These are phyloP conservation scores for Tulasnella calospora DNA, from an alignment of 768 basidiomycete genomes.

Conservation along the genomic window DNA sequence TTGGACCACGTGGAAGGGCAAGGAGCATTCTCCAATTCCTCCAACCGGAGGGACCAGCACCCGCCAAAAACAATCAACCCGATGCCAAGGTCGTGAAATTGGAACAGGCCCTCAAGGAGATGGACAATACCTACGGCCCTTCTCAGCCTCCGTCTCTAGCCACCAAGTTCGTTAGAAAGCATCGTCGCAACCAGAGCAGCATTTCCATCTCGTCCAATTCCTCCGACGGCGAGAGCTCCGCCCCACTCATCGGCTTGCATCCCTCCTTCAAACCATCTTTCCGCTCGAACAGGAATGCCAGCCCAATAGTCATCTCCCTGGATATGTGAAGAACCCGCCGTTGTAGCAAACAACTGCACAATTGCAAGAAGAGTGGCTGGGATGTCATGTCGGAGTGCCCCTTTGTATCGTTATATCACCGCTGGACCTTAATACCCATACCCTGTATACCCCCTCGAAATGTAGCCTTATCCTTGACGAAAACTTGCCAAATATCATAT, in stretches of 20 bases:
- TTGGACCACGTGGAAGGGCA: background rate
- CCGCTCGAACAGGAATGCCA: background rate
- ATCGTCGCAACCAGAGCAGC: background rate
- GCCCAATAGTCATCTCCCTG: background rate
- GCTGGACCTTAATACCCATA: background rate
- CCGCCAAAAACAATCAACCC: background rate
- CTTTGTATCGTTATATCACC: background rate
- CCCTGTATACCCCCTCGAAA: background rate
- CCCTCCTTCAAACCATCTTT: background rate
- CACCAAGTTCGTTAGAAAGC: background rate
- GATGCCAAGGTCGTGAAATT: background rate
- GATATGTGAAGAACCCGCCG: background rate
- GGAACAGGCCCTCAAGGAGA: background rate
- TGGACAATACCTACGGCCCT: background rate
- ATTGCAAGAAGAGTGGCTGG: background rate
- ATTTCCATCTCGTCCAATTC: conserved; percentile 1
- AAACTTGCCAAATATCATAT: background rate
- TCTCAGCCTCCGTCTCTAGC: background rate
- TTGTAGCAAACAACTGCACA: background rate
- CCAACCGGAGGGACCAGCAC: background rate
- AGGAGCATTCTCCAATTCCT: background rate
- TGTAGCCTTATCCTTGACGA: background rate
- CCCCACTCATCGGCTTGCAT: background rate
- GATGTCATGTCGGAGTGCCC: background rate
- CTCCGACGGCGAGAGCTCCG: background rate